Evolutionary conservation across 2,329 filamentous ascomycete genomes (phyloP).

Genomic region (Hymenoscyphus occultus): DNA sequence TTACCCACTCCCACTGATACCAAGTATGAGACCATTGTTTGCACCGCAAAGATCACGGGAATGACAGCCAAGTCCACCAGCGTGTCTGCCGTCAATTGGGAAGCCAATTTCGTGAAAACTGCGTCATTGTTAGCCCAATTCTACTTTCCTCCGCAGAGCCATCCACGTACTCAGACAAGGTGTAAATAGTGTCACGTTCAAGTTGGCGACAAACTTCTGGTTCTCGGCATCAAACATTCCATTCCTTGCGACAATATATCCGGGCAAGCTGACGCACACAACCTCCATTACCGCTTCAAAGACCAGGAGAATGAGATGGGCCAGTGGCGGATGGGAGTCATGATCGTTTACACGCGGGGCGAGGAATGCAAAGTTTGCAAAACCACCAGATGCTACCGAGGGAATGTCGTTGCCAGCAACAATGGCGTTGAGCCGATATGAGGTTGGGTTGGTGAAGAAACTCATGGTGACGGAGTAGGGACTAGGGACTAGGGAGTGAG

Average conservation of each 20-base stretch:
- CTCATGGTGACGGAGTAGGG: constrained; percentile 32
- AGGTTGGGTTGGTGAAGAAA: constrained; percentile 47
- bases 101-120: constrained; percentile 97
- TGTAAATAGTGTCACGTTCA: constrained; percentile 95
- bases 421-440: constrained; percentile 43
- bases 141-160: neutral
- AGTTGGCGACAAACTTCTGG: constrained; percentile 93
- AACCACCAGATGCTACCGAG: constrained; percentile 25
- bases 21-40: constrained; percentile 81
- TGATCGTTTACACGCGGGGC: constrained; percentile 27
- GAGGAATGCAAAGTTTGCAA: constrained; percentile 30
- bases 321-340: constrained; percentile 44
- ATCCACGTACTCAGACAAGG: constrained; percentile 79
- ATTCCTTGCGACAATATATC: constrained; percentile 84
- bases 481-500: neutral
- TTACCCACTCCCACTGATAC: constrained; percentile 70
- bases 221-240: constrained; percentile 95
- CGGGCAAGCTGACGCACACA: constrained; percentile 89
- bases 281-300: constrained; percentile 95
- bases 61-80: constrained; percentile 88
- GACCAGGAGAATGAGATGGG: constrained; percentile 49
- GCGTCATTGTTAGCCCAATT: constrained; percentile 18
- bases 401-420: constrained; percentile 35
- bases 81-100: constrained; percentile 88
- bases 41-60: constrained; percentile 86